Evolutionary conservation across 2,329 filamentous ascomycete genomes (phyloP), one percentile per base, ranked within the genome.

Genomic region (Beauveria medogensis): DNA sequence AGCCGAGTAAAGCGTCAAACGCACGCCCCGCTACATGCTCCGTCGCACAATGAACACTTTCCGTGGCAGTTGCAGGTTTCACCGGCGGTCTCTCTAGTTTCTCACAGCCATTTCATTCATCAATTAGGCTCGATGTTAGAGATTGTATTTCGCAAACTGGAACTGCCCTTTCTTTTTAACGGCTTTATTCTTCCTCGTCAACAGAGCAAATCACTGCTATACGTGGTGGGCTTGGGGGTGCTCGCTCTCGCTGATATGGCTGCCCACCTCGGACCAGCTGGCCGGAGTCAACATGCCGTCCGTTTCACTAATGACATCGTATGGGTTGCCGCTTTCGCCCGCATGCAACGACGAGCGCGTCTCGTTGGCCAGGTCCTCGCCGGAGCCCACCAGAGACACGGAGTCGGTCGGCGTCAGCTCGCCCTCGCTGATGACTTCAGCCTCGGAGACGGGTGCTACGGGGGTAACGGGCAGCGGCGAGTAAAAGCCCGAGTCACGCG

Each of bases 231-330:
- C 48, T 14, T 53, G 61, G 14, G 43, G 52, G 6, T 61, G 52
- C 51, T 84, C 81, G 65, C 72, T 80, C 69, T 84, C 82, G 68
- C 83, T 86, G 28, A 86, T 74, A 14, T 84, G 79, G 64, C 84
- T 87, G 62, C 83, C 85, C 16, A 88, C 79, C 68, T 88, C 85
- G 7, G 82, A 85, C 85, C 85, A 88, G 70, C 81, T 85, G 1
- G 79, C 78, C 0, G 85, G 84, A 0, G 84, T 88, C 59, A 77
- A 71, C 67, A 86, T 80, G 34, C 82, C 82, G 37, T 81, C 82
- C 66, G 81, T 82, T 64, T 84, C 81, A 66, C 83, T 86, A 74
- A 85, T 71, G 18, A 86, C 78, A 63, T 85, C 83, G 58, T 76
- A 82, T 48, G 78, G 74, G 2, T 70, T 69, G 20, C 72, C 74